Evolutionary conservation across 1,284 basidiomycete species (phyloP), one percentile per base, ranked within the genome.

Genomic region (Ceratobasidium papillatum): DNA sequence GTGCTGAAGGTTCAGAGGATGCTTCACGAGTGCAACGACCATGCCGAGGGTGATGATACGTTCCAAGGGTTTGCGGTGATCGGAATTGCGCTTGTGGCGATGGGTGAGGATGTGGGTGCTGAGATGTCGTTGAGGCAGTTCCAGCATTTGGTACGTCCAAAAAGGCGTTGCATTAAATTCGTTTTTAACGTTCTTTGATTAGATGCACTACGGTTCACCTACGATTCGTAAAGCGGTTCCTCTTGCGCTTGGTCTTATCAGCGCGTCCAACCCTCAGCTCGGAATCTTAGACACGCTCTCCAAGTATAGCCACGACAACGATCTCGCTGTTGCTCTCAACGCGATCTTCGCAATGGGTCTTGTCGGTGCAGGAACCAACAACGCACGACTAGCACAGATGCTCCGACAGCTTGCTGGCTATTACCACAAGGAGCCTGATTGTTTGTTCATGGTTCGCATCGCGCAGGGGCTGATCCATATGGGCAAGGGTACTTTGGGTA

Each of bases 151-250:
- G 94, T 96, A 78, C 78, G 90, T 84, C 9, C 43, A 19, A 7
- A 32, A 51, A 72, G 19, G 19, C 3, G 19, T 17, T 41, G 47
- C 19, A 25, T 45, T 7, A 43, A 12, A 4, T 45, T 36, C 22
- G 14, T 38, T 3, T 61, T 22, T 19, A 41, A 19, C 45, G 47
- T 30, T 2, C 56, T 30, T 22, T 54, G 49, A 1, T 14, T 77
- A 96, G 94, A 99, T 99, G 98, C 96, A 98, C 82, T 99, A 99
- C 79, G 98, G 98, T 76, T 96, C 98, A 80, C 94, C 96, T 0
- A 86, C 91, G 75, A 96, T 99, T 79, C 91, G 98, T 43, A 94
- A 94, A 85, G 87, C 93, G 0, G 93, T 99, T n/a, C 98, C 98
- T 19, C 90, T 99, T 5, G 98, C 97, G 5, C 90, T 99, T 61